Base-by-base conservation (phyloP, 805 yeast genomes). In the Myxozyma neotropica region DNA sequence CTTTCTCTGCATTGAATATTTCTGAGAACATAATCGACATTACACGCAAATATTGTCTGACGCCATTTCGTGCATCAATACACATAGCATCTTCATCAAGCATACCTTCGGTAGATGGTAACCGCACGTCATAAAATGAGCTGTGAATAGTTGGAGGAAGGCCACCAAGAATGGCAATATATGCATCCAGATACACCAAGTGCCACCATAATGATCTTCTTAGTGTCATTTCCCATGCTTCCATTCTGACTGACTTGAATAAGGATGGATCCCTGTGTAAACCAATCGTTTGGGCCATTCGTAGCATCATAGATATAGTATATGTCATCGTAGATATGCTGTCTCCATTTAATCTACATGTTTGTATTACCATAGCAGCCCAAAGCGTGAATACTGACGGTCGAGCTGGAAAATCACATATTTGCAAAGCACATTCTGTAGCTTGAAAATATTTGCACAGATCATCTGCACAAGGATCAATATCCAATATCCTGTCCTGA, bases 21-120 rank as follows among this genome's bases (percentile, higher is more conserved):
- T 39, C 47, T 17, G 46, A 27, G 29, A 38, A 51, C 23, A 51
- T 26, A 13, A 33, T 17, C 3, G 55, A 51, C 21, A 40, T 19
- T 31, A 31, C 15, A 2, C 40, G 45, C 12, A 51, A 13, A 39
- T 38, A 51, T 33, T 40, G 39, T 33, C 40, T 13, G 10, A 51
- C 40, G 24, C 47, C 55, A 19, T 51, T 51, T 21, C 55, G 55
- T 7, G 48, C 47, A 39, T 38, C 40, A 8, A 51, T 33, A 29
- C 44, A 51, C 48, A 51, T 40, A 5, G 55, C 46, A 29, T 51
- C 55, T 27, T 51, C 55, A 29, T 51, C 55, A n/a, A 40, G 55
- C 55, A 51, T 39, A 4, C 55, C 55, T 17, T 51, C 47, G 31
- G 45, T 40, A 3, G 35, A 21, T 23, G 47, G 46, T 7, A 38